phyloP scores from a whole-genome alignment of 371 early-diverging fungal species.

The Mortierella sp. region DNA sequence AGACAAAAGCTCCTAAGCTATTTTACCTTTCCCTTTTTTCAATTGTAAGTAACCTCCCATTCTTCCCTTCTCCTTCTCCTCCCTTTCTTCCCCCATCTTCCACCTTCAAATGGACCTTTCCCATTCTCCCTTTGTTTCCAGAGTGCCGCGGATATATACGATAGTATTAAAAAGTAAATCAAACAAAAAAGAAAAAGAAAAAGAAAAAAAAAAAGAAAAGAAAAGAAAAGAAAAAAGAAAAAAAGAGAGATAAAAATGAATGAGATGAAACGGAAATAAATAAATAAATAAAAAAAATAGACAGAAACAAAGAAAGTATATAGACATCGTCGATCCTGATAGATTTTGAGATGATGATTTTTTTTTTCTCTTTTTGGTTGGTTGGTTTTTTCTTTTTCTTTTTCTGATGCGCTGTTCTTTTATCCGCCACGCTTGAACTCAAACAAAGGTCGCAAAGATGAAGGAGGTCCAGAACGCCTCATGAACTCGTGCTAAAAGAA shows the following conservation, averaged over 20 bases:
- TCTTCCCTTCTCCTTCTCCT: too few relatives aligned
- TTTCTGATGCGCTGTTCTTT: neutral
- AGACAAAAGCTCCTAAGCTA: too few relatives aligned
- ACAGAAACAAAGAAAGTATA: neutral
- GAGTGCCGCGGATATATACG: too few relatives aligned
- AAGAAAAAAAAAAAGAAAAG: neutral
- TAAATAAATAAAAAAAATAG: neutral
- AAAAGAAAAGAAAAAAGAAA: neutral
- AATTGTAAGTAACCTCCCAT: too few relatives aligned
- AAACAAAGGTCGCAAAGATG: conserved; percentile 41
- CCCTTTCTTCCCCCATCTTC: too few relatives aligned
- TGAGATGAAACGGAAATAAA: too few relatives aligned
- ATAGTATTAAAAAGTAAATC: too few relatives aligned
- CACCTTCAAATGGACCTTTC: too few relatives aligned
- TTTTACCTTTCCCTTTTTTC: too few relatives aligned
- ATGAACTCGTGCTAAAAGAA: conserved; percentile 74
- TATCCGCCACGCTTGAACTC: conserved; percentile 41
- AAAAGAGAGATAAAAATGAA: neutral
- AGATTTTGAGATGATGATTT: neutral
- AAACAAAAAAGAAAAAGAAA: neutral
- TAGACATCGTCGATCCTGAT: neutral
- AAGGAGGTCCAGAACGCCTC: conserved; percentile 49
- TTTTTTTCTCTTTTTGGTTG: conserved; percentile 7
- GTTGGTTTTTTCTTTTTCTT: neutral
- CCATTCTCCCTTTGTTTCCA: too few relatives aligned